phyloP scores from a whole-genome alignment of 305 asterid genomes.

The Salvia sclarea region DNA sequence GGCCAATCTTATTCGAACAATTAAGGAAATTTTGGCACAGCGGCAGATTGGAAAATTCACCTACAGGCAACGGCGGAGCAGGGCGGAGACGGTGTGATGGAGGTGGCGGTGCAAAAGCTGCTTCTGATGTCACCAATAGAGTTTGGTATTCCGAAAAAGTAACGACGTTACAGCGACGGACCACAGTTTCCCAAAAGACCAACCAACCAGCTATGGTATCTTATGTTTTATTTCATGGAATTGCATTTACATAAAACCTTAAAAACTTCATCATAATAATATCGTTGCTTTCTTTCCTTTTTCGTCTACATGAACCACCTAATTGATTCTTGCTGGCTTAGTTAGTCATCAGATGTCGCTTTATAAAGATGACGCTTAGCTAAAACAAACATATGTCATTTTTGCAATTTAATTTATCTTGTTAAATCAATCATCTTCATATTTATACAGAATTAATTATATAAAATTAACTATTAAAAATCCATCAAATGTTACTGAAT shows the following conservation, averaged over 20 bases:
- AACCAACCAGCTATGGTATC: conserved; percentile 30
- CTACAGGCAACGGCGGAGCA: conserved; percentile 25
- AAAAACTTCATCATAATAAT: not conserved
- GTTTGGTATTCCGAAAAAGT: conserved; percentile 30
- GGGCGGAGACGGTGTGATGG: too few relatives aligned
- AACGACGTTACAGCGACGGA: conserved; percentile 42
- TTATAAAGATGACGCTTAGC: not conserved
- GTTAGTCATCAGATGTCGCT: not conserved
- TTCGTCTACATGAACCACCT: not conserved
- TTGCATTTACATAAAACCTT: conserved; percentile 1
- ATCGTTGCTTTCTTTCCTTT: not conserved
- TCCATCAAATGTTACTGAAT: not conserved
- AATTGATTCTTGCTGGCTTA: not conserved
- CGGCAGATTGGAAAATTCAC: conserved; percentile 25
- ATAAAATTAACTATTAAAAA: not conserved
- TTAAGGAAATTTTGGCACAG: conserved; percentile 21
- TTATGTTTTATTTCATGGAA: not conserved
- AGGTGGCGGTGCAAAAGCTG: conserved; percentile 28
- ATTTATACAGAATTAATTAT: not conserved
- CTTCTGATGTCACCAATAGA: conserved; percentile 5
- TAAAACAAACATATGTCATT: not conserved
- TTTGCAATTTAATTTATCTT: not conserved
- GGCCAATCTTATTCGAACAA: conserved; percentile 15
- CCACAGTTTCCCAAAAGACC: conserved; percentile 39
- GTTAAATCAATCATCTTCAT: not conserved